These are phyloP conservation scores for Verticillium tricorpus DNA, from an alignment of 2,329 filamentous ascomycete genomes.

Conservation along the genomic window DNA sequence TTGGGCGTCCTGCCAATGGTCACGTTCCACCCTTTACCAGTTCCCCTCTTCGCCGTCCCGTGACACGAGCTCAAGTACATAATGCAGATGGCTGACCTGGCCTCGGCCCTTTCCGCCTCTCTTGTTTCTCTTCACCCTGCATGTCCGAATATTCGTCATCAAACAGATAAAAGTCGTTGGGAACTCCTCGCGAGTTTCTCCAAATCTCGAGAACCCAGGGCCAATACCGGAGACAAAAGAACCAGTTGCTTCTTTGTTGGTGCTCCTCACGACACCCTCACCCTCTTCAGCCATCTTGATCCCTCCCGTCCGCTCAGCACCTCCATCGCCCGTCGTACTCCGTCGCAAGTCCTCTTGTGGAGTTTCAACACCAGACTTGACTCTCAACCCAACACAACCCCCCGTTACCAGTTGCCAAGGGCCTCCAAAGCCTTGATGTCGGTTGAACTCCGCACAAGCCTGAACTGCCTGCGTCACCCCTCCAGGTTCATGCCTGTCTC, in stretches of 20 bases:
- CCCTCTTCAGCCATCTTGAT: background rate
- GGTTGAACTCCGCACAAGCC: constrained; percentile 52
- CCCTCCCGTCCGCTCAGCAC: background rate
- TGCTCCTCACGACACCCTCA: background rate
- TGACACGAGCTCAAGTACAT: background rate
- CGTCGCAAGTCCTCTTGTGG: constrained; percentile 3
- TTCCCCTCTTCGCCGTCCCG: background rate
- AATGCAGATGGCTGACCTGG: background rate
- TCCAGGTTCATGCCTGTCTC: constrained; percentile 54
- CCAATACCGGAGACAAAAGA: background rate
- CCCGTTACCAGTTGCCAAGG: background rate
- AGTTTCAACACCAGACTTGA: background rate
- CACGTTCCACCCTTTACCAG: background rate
- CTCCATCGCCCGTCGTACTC: background rate
- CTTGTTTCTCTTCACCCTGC: background rate
- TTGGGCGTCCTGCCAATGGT: background rate
- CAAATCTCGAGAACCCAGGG: background rate
- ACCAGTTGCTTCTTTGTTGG: background rate
- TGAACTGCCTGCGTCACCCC: constrained; percentile 52
- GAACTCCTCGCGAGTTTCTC: background rate
- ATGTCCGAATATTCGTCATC: background rate
- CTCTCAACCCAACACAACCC: constrained; percentile 3
- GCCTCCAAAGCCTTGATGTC: constrained; percentile 45
- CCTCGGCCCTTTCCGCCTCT: background rate
- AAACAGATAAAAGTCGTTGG: background rate